Evolutionary conservation across 176 grass and related monocot species (phyloP), one percentile per base, ranked within the genome.

Genomic region (Cenchrus americanus): DNA sequence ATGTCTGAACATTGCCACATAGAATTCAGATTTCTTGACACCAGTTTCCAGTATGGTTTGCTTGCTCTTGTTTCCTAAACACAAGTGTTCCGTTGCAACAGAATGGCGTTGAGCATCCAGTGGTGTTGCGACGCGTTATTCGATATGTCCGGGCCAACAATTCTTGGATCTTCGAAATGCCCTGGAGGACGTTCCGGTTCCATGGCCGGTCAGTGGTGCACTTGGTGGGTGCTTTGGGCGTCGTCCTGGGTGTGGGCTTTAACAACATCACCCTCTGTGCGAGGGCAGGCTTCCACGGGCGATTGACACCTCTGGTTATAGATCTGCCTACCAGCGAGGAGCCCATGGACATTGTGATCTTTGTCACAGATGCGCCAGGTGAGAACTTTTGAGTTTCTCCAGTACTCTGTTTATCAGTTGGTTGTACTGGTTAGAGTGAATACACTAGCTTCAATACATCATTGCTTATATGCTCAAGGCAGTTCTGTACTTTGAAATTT

Each of bases 231-330:
- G 23, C 7, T 0, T 19, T 88, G 46, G 46, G 73, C 5, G 62
- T 30, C 32, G 40, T 32, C 11, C 14, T 83, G 44, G 13, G 5
- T 5, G 52, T 1, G 15, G 7, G 19, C 15, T 6, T 19, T 17
- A 54, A 58, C 2, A 2, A n/a, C 17, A 58, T 58, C 18, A 58
- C 54, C 0, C 44, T 63, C 22, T 88, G 81, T 59, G 44, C 64
- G 24, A 58, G 58, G 2, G 81, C 58, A 9, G 69, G 59, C 8
- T 5, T 8, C 4, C 43, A 54, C 34, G 73, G 55, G 10, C 55
- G 70, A 3, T 53, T 83, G 30, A 78, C 46, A 8, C 86, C 80
- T 30, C 65, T 88, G 15, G 73, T 83, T 65, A 30, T 83, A 47
- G 73, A 78, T 58, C 73, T 83, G 4, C 86, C 80, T 18, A 15